Base-by-base conservation (phyloP, 306 rosid species). In the Clitoria ternatea region DNA sequence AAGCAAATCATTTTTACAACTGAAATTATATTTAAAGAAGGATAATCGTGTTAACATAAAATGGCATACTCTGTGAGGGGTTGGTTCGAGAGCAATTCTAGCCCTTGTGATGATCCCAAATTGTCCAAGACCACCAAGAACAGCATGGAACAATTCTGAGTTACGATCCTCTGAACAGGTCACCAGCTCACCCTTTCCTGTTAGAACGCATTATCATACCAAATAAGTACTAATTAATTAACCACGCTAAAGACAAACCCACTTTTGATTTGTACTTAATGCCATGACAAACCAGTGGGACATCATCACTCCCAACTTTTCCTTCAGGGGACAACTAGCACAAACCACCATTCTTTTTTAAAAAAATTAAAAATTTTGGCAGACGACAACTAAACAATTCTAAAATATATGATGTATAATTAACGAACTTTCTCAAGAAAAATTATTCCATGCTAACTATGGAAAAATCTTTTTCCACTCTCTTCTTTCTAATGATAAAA, bases 51-150 rank as follows among this genome's bases (percentile, higher is more conserved):
- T n/a, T n/a, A n/a, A n/a, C n/a, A n/a, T n/a, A n/a, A n/a, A n/a
- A n/a, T n/a, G n/a, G n/a, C 53, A 45, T 83, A 93, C 99, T 85
- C 92, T 86, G 37, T 85, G 80, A 39, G 99, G 99, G 23, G 96
- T 85, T 45, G 86, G 95, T 80, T 94, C 92, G 1, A 94, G 92
- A 48, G 94, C 85, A 85, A 94, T 91, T 71, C 97, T 80, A 24
- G 96, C 97, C 75, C 99, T 85, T 8, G 97, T 91, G 69, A 94
- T 94, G 79, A 94, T 87, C 60, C 99, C 99, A 77, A 94, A 91
- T 53, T 94, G 99, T 49, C 97, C 99, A n/a, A 94, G 94, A 50
- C 99, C 99, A 15, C 99, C 99, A 8, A 94, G 92, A 65, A 89
- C 99, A 18, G 83, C 90, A 77, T 91, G 87, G 85, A 94, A 94